These are phyloP conservation scores for Erodium trifolium DNA, from an alignment of 441 rosid genomes.

Conservation along the genomic window DNA sequence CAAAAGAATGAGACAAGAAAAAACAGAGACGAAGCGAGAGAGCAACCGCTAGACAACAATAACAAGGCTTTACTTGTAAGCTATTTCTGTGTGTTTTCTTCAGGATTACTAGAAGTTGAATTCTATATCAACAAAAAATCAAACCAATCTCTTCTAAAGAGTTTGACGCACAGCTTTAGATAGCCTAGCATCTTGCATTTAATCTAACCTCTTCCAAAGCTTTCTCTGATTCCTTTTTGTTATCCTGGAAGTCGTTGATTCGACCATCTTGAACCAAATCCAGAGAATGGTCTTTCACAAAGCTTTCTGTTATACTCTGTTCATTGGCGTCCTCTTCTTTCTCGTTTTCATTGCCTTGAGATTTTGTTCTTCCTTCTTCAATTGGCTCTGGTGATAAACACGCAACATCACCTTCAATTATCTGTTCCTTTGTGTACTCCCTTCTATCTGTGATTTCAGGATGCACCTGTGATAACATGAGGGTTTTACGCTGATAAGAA, in stretches of 20 bases:
- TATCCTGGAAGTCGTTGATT: conserved; percentile 13
- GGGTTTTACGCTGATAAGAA: conserved; percentile 1
- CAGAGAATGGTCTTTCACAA: conserved; percentile 12
- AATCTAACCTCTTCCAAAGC: conserved; percentile 14
- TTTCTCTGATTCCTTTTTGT: conserved; percentile 10
- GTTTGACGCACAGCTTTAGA: background rate
- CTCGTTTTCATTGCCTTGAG: conserved; percentile 8
- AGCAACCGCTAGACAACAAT: too few relatives aligned
- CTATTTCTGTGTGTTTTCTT: too few relatives aligned
- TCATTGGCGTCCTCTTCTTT: conserved; percentile 19
- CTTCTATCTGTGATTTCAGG: conserved; percentile 10
- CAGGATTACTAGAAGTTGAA: too few relatives aligned
- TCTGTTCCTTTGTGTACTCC: conserved; percentile 13
- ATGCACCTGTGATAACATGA: conserved; percentile 12
- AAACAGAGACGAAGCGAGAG: too few relatives aligned
- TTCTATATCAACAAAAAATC: conserved; percentile 9
- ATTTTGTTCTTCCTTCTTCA: conserved; percentile 14
- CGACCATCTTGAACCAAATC: conserved; percentile 15
- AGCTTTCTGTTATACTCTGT: conserved; percentile 10
- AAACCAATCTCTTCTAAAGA: background rate
- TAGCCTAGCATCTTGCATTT: background rate
- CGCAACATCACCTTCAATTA: background rate
- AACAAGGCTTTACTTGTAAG: too few relatives aligned
- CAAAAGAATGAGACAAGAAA: too few relatives aligned
- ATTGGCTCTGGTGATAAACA: conserved; percentile 1